Percentiles rank a stretch among this genome's conserved stretches.
Conservation (phyloP, 1,139 yeast genomes). For the Hyphopichia fennica region DNA sequence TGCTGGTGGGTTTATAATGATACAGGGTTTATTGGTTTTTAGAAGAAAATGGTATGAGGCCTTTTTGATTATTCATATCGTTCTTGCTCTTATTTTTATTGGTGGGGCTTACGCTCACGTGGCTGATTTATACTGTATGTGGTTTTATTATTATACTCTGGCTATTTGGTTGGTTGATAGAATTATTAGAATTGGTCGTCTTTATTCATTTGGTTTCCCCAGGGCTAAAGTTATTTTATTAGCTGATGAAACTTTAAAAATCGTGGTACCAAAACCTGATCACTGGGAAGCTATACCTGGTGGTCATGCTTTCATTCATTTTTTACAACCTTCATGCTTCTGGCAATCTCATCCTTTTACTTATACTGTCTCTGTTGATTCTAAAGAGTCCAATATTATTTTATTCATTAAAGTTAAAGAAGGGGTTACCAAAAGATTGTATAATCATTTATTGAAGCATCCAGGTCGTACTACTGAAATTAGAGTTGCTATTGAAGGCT, state of each 20-base stretch:
- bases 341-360: conserved; percentile 80
- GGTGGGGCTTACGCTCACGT: conserved; percentile 65
- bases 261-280: conserved; percentile 38
- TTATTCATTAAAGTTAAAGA: conserved; percentile 39
- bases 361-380: conserved; percentile 19
- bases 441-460: conserved; percentile 22
- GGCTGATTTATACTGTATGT: conserved; percentile 44
- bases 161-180: conserved; percentile 70
- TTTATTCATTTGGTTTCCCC: conserved; percentile 50
- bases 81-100: conserved; percentile 55
- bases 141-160: conserved; percentile 51
- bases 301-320: conserved; percentile 62
- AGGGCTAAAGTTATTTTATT: conserved; percentile 50
- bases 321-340: conserved; percentile 51
- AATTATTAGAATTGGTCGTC: conserved; percentile 47
- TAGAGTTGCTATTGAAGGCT: conserved; percentile 46
- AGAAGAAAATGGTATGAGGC: conserved; percentile 63
- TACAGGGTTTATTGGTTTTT: conserved; percentile 51
- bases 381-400: conserved; percentile 24
- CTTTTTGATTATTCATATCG: conserved; percentile 61
- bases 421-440: conserved; percentile 37
- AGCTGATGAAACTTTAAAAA: conserved; percentile 43
- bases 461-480: conserved; percentile 25
- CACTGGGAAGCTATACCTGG: conserved; percentile 49
- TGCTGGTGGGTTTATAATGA: conserved; percentile 35